Conservation (phyloP, 73 alveolate genomes). For the Paramecium octaurelia region DNA sequence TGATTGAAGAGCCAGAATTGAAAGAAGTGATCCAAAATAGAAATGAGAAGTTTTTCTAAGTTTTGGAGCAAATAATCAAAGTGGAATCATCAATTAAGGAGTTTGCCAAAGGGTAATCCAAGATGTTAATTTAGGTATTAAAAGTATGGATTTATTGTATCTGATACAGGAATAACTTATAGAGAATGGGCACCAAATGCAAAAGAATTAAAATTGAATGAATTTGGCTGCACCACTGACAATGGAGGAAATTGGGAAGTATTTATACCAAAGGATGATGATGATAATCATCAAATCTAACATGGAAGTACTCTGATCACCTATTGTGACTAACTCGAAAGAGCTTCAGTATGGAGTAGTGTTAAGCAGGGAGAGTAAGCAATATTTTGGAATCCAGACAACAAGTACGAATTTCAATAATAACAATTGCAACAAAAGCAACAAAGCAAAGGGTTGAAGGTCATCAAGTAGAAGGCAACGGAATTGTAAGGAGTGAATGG, state of each 20-base stretch:
- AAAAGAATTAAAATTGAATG: slow-evolving; percentile 74
- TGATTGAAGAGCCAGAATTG: background rate
- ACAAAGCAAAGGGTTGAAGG: background rate
- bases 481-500: background rate
- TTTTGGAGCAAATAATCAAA: background rate
- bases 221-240: slow-evolving; percentile 60
- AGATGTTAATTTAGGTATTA: background rate
- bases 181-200: slow-evolving; percentile 96
- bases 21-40: slow-evolving; percentile 20
- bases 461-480: background rate
- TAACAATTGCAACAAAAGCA: background rate
- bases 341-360: slow-evolving; percentile 80
- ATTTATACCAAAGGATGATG: slow-evolving; percentile 58
- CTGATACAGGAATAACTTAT: slow-evolving; percentile 25
- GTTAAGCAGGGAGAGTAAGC: background rate
- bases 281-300: slow-evolving; percentile 56
- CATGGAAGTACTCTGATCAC: slow-evolving; percentile 63
- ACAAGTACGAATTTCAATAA: background rate
- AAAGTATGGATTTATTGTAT: background rate
- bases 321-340: slow-evolving; percentile 63
- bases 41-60: background rate
- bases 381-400: background rate
- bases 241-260: slow-evolving; percentile 69
- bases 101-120: background rate
- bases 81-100: slow-evolving; percentile 17